These are phyloP conservation scores for Leccinum barrowsii DNA, from an alignment of 768 basidiomycete species.

Conservation along the genomic window DNA sequence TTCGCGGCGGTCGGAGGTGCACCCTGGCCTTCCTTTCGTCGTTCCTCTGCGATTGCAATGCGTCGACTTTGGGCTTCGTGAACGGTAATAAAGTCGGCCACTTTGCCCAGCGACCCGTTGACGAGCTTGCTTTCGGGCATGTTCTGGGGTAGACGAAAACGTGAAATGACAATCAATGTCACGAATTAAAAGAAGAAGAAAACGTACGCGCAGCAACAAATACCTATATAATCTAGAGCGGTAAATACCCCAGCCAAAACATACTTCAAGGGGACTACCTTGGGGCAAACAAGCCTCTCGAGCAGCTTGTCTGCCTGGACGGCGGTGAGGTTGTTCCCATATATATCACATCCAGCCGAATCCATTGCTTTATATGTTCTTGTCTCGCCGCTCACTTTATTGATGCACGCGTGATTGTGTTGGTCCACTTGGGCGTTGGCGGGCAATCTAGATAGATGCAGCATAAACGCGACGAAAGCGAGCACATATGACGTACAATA, in stretches of 20 bases:
- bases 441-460: constrained; percentile 21
- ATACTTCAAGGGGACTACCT: constrained; percentile 44
- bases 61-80: too few species aligned
- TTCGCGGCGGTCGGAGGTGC: too few species aligned
- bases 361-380: constrained; percentile 42
- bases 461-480: too few species aligned
- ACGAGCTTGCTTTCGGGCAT: constrained; percentile 17
- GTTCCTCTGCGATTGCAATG: too few species aligned
- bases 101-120: too few species aligned
- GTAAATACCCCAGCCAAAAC: too few species aligned
- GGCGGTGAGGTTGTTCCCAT: constrained; percentile 30
- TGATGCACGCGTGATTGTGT: constrained; percentile 22
- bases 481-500: too few species aligned
- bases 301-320: constrained; percentile 33
- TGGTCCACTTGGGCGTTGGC: constrained; percentile 26
- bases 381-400: constrained; percentile 25
- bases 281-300: constrained; percentile 48
- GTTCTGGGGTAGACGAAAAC: constrained; percentile 24
- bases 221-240: constrained; percentile 36
- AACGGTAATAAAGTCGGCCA: too few species aligned
- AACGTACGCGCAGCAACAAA: constrained; percentile 49
- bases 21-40: too few species aligned
- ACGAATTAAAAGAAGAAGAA: background rate
- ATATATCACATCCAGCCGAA: constrained; percentile 40
- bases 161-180: background rate